Evolutionary conservation across 139 green algal species (phyloP).

Genomic region (Volvox africanus): DNA sequence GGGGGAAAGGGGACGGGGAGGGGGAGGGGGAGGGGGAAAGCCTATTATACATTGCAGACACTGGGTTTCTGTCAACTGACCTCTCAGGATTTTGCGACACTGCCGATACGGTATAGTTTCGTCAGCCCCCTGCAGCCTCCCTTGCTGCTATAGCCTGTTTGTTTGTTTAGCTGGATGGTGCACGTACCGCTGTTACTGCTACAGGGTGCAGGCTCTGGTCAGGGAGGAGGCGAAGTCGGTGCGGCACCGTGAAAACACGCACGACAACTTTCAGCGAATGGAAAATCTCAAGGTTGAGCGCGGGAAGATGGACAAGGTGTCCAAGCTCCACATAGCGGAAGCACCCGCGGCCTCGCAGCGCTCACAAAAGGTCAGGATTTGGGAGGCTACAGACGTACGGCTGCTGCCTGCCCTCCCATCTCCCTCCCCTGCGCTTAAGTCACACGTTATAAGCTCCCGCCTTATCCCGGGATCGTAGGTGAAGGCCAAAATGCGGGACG

Average conservation of each 20-base stretch:
- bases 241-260: conserved; percentile 9
- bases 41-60: no score
- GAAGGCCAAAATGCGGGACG: conserved; percentile 18
- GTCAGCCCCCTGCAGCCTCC: no score
- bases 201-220: conserved; percentile 45
- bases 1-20: no score
- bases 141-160: no score
- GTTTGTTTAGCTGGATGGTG: no score
- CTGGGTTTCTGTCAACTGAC: no score
- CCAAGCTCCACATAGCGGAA: no score
- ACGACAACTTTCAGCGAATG: conserved; percentile 35
- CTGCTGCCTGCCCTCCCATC: not conserved
- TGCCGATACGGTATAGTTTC: no score
- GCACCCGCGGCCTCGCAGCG: not conserved
- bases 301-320: not conserved
- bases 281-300: not conserved
- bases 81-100: no score
- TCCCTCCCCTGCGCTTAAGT: not conserved
- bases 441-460: not conserved
- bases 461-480: not conserved
- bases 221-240: conserved; percentile 22
- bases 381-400: not conserved
- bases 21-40: no score
- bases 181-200: no score
- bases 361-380: not conserved